These are phyloP conservation scores for Boletus rubropictus DNA, from an alignment of 768 basidiomycete species.

Conservation along the genomic window DNA sequence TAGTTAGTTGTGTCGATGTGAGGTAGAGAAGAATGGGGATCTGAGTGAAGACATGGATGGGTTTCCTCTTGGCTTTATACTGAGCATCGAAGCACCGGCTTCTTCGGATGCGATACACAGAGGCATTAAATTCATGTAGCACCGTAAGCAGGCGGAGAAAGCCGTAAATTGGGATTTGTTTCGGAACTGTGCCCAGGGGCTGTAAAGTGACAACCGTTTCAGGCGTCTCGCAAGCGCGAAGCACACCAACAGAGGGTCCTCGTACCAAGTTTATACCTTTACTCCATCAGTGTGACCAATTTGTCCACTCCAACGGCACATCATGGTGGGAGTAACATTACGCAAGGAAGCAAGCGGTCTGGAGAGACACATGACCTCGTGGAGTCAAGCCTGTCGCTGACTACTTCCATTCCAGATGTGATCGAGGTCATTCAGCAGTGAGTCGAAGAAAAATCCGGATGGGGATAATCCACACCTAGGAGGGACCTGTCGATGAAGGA, in stretches of 20 bases:
- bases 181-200: constrained; percentile 17
- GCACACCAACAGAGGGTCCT: constrained; percentile 3
- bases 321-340: constrained; percentile 17
- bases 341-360: constrained; percentile 7
- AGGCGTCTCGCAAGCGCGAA: constrained; percentile 14
- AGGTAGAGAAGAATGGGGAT: not conserved
- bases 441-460: constrained; percentile 8
- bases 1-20: not conserved
- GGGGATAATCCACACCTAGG: not conserved
- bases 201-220: constrained; percentile 15
- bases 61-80: constrained; percentile 19
- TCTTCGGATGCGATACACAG: constrained; percentile 3
- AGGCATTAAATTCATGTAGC: constrained; percentile 4
- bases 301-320: constrained; percentile 2
- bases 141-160: constrained; percentile 12
- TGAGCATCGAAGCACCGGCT: constrained; percentile 2
- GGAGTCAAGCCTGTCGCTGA: constrained; percentile 9
- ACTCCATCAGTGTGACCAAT: constrained; percentile 1
- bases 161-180: constrained; percentile 8
- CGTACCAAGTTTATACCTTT: constrained; percentile 7
- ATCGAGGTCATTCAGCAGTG: constrained; percentile 10
- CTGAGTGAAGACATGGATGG: not conserved
- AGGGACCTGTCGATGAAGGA: constrained; percentile 1
- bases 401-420: constrained; percentile 20
- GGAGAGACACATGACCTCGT: constrained; percentile 18